phyloP scores from a whole-genome alignment of 1,139 yeast genomes.

The Sugiyamaella castrensis region DNA sequence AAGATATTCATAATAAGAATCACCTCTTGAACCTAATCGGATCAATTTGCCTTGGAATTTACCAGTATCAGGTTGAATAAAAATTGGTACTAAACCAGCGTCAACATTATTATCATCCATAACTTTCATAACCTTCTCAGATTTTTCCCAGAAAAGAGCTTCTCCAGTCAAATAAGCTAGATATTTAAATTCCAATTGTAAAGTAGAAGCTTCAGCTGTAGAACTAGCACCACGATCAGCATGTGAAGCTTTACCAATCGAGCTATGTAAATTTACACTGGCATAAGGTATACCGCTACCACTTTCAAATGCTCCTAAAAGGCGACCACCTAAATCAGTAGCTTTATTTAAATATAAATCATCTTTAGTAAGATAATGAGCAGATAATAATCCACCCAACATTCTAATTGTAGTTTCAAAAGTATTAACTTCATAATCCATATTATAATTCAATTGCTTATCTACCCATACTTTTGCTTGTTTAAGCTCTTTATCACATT shows the following conservation, averaged over 20 bases:
- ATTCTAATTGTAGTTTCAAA: slow-evolving; percentile 93
- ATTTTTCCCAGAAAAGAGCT: slow-evolving; percentile 69
- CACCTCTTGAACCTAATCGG: slow-evolving; percentile 87
- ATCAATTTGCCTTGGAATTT: slow-evolving; percentile 61
- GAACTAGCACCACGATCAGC: slow-evolving; percentile 69
- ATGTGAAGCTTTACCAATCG: slow-evolving; percentile 59
- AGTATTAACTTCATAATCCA: slow-evolving; percentile 74
- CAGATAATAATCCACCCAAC: slow-evolving; percentile 88
- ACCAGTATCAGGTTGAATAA: slow-evolving; percentile 72
- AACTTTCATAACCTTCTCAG: slow-evolving; percentile 63
- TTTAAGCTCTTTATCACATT: slow-evolving; percentile 58
- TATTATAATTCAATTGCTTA: slow-evolving; percentile 53
- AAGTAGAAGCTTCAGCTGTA: slow-evolving; percentile 86
- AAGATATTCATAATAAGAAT: slow-evolving; percentile 87
- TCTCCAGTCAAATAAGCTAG: slow-evolving; percentile 80
- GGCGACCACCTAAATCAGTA: slow-evolving; percentile 55
- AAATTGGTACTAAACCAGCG: slow-evolving; percentile 83
- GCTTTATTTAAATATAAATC: slow-evolving; percentile 76
- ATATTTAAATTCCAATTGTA: slow-evolving; percentile 87
- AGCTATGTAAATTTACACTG: slow-evolving; percentile 67
- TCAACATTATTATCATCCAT: slow-evolving; percentile 58
- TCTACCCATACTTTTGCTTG: slow-evolving; percentile 75
- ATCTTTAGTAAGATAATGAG: slow-evolving; percentile 68
- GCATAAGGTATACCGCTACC: slow-evolving; percentile 71
- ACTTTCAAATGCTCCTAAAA: slow-evolving; percentile 63